These are phyloP conservation scores for Russula foetens DNA, from an alignment of 768 basidiomycete species.

Conservation along the genomic window DNA sequence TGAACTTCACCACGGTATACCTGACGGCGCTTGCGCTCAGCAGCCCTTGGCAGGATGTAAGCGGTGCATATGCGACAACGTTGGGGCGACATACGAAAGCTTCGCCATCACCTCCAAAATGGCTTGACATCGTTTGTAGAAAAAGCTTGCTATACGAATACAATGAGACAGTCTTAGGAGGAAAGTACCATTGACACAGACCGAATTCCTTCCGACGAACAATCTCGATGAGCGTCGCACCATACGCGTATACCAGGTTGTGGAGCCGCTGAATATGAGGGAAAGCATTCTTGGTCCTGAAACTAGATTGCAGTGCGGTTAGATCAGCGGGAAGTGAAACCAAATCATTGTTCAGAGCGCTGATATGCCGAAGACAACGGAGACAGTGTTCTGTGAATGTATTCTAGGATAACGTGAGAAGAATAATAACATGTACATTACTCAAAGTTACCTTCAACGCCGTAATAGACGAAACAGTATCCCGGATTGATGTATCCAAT, in stretches of 20 bases:
- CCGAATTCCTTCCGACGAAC: constrained; percentile 87
- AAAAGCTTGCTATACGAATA: constrained; percentile 52
- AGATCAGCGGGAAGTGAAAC: constrained; percentile 63
- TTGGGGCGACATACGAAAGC: constrained; percentile 58
- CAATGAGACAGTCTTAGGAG: neutral
- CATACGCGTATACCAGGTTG: constrained; percentile 86
- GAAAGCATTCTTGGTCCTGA: constrained; percentile 73
- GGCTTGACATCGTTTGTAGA: constrained; percentile 70
- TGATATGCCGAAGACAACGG: constrained; percentile 62
- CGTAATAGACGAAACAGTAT: constrained; percentile 7
- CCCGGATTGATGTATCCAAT: constrained; percentile 14
- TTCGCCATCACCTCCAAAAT: constrained; percentile 85
- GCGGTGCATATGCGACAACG: neutral
- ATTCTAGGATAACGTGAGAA: constrained; percentile 40
- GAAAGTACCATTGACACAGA: constrained; percentile 28
- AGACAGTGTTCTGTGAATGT: constrained; percentile 62
- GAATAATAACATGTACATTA: neutral
- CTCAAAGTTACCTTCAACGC: constrained; percentile 13
- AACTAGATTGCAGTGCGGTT: constrained; percentile 56
- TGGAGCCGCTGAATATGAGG: constrained; percentile 87
- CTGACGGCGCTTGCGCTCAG: constrained; percentile 75
- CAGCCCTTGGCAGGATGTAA: constrained; percentile 37
- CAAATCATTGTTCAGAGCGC: constrained; percentile 72
- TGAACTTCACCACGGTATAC: constrained; percentile 80
- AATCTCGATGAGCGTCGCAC: constrained; percentile 84